Evolutionary conservation across 179 eudicot species (phyloP), one percentile per base, ranked within the genome.

Genomic region (Carnegiea gigantea): DNA sequence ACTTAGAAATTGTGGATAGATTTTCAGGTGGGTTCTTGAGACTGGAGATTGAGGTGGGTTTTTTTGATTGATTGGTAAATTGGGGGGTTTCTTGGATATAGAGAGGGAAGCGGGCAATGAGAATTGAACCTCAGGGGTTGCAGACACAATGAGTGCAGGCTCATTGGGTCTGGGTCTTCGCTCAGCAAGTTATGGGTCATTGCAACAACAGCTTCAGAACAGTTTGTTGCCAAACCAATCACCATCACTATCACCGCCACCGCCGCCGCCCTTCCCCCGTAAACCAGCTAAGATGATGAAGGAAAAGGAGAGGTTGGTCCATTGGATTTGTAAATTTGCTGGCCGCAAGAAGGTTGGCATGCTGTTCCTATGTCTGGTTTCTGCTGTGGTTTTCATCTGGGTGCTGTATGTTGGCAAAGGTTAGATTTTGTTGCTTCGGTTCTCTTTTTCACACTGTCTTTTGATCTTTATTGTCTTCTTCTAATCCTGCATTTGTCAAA

Each of bases 111-210:
- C 15, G 86, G 88, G 88, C 84, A 80, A 93, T 92, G 95, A 93
- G 84, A 89, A 87, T 82, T 82, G 84, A 75, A 67, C 74, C 28
- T 78, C 75, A 80, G 78, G 77, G 75, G 76, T 88, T 82, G 82
- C 78, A 72, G 85, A 79, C 84, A 89, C 91, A 87, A 93, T 95
- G 98, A 93, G 89, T 81, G 86, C 86, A 78, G 93, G 90, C 95
- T 93, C 98, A 89, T 89, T 91, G 95, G 98, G 98, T 89, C 90
- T 93, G 85, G 98, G 98, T 85, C 85, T 92, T 78, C 91, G 98
- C 60, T 89, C 93, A 20, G 92, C 95, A 83, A 95, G 98, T 86
- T 89, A 92, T 90, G 97, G 95, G 54, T 92, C 98, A 82, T 88
- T 95, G 86, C 97, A 87, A 73, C 92, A 89, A 75, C 93, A 91